Conservation (phyloP, 805 yeast genomes). For the Pichia sporocuriosa region DNA sequence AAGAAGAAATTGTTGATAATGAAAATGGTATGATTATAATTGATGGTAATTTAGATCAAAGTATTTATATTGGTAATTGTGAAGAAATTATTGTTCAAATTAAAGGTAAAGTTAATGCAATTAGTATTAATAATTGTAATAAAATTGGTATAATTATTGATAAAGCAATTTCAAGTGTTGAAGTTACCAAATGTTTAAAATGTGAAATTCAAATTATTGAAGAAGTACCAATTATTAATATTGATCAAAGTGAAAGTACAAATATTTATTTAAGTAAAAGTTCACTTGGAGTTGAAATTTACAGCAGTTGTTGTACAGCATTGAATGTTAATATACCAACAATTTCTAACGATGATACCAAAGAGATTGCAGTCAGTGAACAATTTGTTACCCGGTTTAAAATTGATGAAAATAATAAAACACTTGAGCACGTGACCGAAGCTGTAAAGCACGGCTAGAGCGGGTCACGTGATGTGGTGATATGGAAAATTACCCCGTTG, state of each 20-base stretch:
- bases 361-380: slow-evolving; percentile 85
- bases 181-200: slow-evolving; percentile 70
- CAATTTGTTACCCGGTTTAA: slow-evolving; percentile 70
- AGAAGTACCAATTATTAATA: slow-evolving; percentile 71
- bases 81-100: slow-evolving; percentile 66
- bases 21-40: slow-evolving; percentile 53
- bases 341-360: slow-evolving; percentile 34
- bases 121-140: slow-evolving; percentile 66
- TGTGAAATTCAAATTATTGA: slow-evolving; percentile 85
- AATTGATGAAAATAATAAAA: too few species aligned
- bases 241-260: slow-evolving; percentile 88
- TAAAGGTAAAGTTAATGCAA: slow-evolving; percentile 87
- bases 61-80: slow-evolving; percentile 84
- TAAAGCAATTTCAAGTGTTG: slow-evolving; percentile 79
- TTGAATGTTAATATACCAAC: slow-evolving; percentile 70
- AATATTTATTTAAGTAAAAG: slow-evolving; percentile 43
- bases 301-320: slow-evolving; percentile 78
- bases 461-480: background rate
- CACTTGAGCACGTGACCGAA: slow-evolving; percentile 52
- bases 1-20: slow-evolving; percentile 49
- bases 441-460: slow-evolving; percentile 76
- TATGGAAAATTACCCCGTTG: too few species aligned
- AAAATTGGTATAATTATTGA: slow-evolving; percentile 78
- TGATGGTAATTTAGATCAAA: slow-evolving; percentile 80
- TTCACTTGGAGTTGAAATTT: slow-evolving; percentile 53